These are phyloP conservation scores for Miscanthus lutarioriparius DNA, from an alignment of 176 grass and related monocot species.

Conservation along the genomic window DNA sequence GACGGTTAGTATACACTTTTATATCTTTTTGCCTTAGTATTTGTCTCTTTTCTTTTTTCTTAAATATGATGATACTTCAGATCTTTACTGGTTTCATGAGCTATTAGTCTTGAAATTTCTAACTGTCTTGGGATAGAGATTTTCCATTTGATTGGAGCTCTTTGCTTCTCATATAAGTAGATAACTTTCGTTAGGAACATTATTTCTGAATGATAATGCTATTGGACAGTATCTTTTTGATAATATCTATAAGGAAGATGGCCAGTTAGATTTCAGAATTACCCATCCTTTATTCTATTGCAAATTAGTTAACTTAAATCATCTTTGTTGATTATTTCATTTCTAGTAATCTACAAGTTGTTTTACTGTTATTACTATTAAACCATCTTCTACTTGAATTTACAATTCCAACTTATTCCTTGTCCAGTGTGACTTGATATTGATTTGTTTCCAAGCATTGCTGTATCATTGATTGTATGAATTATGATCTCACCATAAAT, in stretches of 20 bases:
- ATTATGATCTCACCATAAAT: slow-evolving; percentile 15
- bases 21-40: not conserved
- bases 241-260: not conserved
- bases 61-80: not conserved
- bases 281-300: not conserved
- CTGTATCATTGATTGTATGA: slow-evolving; percentile 17
- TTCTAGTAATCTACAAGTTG: not conserved
- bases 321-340: slow-evolving; percentile 1
- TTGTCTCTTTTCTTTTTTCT: slow-evolving; percentile 8
- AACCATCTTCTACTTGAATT: not conserved
- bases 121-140: not conserved
- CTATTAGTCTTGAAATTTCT: slow-evolving; percentile 21
- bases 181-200: slow-evolving; percentile 1
- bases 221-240: not conserved
- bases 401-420: not conserved
- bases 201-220: not conserved
- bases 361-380: not conserved
- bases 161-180: slow-evolving; percentile 9
- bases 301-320: not conserved
- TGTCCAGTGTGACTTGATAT: slow-evolving; percentile 1
- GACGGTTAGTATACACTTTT: slow-evolving; percentile 54
- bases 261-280: slow-evolving; percentile 11
- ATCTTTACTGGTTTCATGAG: slow-evolving; percentile 8
- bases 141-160: slow-evolving; percentile 15
- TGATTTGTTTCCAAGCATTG: not conserved